Conservation (phyloP, 768 basidiomycete genomes). For the Termitomyces sp. region DNA sequence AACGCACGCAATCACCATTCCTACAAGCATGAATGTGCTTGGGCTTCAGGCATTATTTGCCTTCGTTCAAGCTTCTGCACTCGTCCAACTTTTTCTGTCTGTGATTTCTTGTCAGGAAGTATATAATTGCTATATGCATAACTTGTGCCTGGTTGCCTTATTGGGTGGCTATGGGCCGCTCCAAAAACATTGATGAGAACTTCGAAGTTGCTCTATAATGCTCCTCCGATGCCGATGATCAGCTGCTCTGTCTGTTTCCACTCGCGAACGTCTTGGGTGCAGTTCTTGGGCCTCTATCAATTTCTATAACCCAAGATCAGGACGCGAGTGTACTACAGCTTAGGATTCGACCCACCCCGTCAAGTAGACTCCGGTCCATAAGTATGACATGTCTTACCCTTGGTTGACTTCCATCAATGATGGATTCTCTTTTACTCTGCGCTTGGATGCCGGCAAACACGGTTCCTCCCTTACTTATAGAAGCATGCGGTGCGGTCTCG, state of each 20-base stretch:
- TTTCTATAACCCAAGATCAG: neutral
- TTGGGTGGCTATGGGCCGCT: neutral
- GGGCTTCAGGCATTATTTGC: neutral
- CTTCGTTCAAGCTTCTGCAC: neutral
- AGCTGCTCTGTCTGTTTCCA: neutral
- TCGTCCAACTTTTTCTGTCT: neutral
- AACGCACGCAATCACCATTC: neutral
- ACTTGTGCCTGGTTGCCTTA: neutral
- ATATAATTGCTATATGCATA: neutral
- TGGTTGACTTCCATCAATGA: slow-evolving; percentile 3
- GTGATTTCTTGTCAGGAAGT: neutral
- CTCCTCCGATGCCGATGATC: neutral
- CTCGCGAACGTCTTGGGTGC: too few species aligned
- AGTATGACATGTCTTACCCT: neutral
- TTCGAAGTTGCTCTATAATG: neutral
- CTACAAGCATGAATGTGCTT: neutral
- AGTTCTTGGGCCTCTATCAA: neutral
- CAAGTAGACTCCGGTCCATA: slow-evolving; percentile 1
- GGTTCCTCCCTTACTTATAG: slow-evolving; percentile 7
- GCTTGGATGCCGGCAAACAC: slow-evolving; percentile 3
- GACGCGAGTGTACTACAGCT: neutral
- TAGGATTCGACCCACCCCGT: slow-evolving; percentile 1
- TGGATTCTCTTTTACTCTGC: slow-evolving; percentile 3
- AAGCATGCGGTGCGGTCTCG: neutral
- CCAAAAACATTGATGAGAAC: neutral